Conservation (phyloP, 768 basidiomycete species). For the Tulasnella sp. region DNA sequence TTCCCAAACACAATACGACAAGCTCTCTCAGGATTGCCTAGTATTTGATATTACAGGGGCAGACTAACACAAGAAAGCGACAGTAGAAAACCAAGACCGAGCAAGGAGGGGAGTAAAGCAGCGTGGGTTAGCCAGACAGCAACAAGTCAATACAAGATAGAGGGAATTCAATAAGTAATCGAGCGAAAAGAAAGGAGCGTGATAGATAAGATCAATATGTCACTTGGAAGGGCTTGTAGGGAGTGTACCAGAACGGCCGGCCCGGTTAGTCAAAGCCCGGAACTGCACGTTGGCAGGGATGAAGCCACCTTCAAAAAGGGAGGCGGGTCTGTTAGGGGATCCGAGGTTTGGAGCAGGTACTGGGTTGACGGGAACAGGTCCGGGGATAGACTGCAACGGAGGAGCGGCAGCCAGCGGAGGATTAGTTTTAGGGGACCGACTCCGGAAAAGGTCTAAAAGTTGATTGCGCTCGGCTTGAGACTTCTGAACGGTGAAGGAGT, state of each 20-base stretch:
- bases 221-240: neutral
- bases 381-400: neutral
- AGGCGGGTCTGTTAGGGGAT: neutral
- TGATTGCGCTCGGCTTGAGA: slow-evolving; percentile 20
- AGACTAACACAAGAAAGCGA: neutral
- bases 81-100: neutral
- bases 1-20: neutral
- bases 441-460: slow-evolving; percentile 11
- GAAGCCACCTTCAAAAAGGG: slow-evolving; percentile 12
- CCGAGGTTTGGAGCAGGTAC: neutral
- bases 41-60: neutral
- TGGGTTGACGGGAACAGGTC: neutral
- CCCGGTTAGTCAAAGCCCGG: slow-evolving; percentile 16
- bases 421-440: neutral
- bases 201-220: neutral
- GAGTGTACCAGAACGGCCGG: neutral
- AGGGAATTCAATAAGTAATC: neutral
- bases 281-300: slow-evolving; percentile 25
- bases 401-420: neutral
- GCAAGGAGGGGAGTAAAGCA: neutral
- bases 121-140: neutral
- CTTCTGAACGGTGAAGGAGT: slow-evolving; percentile 21
- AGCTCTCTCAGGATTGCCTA: neutral
- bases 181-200: neutral
- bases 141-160: neutral